These are phyloP conservation scores for Arbutus unedo DNA, from an alignment of 148 eudicot genomes.

Conservation along the genomic window DNA sequence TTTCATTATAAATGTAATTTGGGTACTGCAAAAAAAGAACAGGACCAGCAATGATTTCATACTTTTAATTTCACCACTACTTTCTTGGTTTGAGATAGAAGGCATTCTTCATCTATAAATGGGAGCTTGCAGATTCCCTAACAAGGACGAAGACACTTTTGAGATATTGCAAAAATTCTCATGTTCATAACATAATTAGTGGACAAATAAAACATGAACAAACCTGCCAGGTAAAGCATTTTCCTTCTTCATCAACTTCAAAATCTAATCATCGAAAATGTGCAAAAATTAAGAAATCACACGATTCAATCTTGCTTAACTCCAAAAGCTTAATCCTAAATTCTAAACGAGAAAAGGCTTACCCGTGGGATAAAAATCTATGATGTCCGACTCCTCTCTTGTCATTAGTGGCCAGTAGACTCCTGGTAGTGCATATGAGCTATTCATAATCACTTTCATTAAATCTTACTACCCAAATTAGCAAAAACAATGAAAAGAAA, in stretches of 20 bases:
- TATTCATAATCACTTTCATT: slow-evolving; percentile 5
- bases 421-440: slow-evolving; percentile 56
- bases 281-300: not conserved
- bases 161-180: not conserved
- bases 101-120: slow-evolving; percentile 37
- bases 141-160: not conserved
- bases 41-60: slow-evolving; percentile 10
- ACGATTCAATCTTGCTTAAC: not conserved
- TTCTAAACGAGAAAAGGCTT: not conserved
- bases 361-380: slow-evolving; percentile 52
- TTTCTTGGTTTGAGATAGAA: slow-evolving; percentile 6
- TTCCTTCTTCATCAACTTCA: slow-evolving; percentile 56
- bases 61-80: slow-evolving; percentile 14
- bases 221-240: slow-evolving; percentile 64
- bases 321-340: no score
- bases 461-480: not conserved
- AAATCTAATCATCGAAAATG: slow-evolving; percentile 33
- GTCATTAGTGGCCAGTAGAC: slow-evolving; percentile 42
- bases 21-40: no score
- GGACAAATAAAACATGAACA: not conserved
- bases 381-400: slow-evolving; percentile 32
- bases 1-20: not conserved
- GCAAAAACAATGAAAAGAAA: not conserved
- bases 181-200: not conserved
- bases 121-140: slow-evolving; percentile 45